Evolutionary conservation across 495 filamentous ascomycete genomes (phyloP).

Genomic region (Hypoxylon intermedium): DNA sequence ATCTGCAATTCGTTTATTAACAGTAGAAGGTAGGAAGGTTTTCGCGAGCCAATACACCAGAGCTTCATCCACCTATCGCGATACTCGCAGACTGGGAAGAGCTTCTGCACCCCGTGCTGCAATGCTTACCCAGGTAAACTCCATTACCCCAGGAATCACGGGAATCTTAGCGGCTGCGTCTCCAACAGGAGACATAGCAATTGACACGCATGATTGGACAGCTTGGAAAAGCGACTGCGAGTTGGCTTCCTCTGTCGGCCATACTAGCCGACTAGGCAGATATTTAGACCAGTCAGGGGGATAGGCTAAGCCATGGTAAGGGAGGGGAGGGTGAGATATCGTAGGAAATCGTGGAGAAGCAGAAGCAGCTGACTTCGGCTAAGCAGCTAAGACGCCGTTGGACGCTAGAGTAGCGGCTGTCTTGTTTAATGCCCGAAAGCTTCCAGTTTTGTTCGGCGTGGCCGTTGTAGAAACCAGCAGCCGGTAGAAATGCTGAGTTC

Average conservation of each 20-base stretch:
- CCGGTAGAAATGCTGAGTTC: too few species aligned
- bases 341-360: conserved; percentile 19
- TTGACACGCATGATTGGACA: conserved; percentile 22
- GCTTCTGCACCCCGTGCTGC: conserved; percentile 21
- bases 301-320: neutral
- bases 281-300: conserved; percentile 4
- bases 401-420: neutral
- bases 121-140: conserved; percentile 8
- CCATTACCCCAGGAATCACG: conserved; percentile 32
- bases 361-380: conserved; percentile 18
- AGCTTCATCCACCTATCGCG: neutral
- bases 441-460: conserved; percentile 4
- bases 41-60: conserved; percentile 9
- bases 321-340: conserved; percentile 5
- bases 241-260: conserved; percentile 1
- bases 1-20: conserved; percentile 1
- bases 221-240: conserved; percentile 8
- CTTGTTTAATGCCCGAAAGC: neutral
- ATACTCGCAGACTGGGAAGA: too few species aligned
- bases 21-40: conserved; percentile 1
- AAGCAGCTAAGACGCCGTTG: neutral
- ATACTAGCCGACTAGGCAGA: conserved; percentile 17
- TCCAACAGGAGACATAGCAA: neutral
- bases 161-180: neutral
- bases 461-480: too few species aligned